Base-by-base conservation (phyloP, 148 eudicot genomes). In the Nepenthes mirabilis region DNA sequence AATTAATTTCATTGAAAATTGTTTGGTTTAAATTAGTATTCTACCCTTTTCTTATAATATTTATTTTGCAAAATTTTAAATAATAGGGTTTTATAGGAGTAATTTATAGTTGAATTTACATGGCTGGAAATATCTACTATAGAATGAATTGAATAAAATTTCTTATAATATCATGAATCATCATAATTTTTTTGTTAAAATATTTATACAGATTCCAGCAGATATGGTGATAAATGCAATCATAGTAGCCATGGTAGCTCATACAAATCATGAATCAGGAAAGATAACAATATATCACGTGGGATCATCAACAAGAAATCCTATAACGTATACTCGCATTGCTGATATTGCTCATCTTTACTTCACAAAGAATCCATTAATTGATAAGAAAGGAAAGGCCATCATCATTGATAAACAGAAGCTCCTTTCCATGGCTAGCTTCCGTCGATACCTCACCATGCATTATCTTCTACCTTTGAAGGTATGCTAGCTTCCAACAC, bases 381-480 rank as follows among this genome's bases (percentile, higher is more conserved):
- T 82, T 1, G 66, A 78, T 74, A 84, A 82, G 65, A 80, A 82
- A 1, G 90, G 90, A 34, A 67, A 74, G 32, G 82, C 87, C 0
- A 68, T 84, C 23, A 74, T 61, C 2, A 90, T 84, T 51, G 64
- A 72, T 48, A 71, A n/a, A n/a, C n/a, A 82, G 14, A 78, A 63
- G 36, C 73, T 84, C 14, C 14, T 82, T 47, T 60, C 83, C 52
- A 78, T 84, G 82, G 77, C 74, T 14, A 82, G 85, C 75, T 87
- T 82, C 70, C 69, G 59, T 2, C 65, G 80, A 75, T 78, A 83
- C 80, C 59, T 87, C 57, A 64, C 78, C 37, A 54, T 87, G 60
- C 83, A 62, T 57, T 87, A 87, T 70, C 37, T 84, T 9, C 66
- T 87, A 33, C 95, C 95, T 1, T 67, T 82, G 59, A 80, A 87